Evolutionary conservation across 2,329 filamentous ascomycete species (phyloP).

Genomic region (Coleophoma crateriformis): DNA sequence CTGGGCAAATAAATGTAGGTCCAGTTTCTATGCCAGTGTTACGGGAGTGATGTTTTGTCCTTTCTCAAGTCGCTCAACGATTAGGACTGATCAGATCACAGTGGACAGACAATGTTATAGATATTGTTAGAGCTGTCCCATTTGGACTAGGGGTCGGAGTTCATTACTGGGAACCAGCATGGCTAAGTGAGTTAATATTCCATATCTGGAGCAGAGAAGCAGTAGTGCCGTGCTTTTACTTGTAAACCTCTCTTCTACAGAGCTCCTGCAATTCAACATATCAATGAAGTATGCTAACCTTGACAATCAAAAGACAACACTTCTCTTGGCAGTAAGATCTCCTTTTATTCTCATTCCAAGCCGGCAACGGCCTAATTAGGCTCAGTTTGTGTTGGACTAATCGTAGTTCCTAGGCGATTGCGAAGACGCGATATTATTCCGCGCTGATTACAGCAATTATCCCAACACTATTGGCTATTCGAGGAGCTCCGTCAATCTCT

Average conservation of each 20-base stretch:
- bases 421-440: slow-evolving; percentile 56
- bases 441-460: slow-evolving; percentile 25
- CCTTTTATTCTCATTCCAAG: too few species aligned
- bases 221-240: too few species aligned
- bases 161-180: slow-evolving; percentile 40
- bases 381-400: too few species aligned
- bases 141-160: slow-evolving; percentile 48
- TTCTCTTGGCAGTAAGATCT: not conserved
- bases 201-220: too few species aligned
- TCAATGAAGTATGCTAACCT: too few species aligned
- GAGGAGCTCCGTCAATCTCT: slow-evolving; percentile 23
- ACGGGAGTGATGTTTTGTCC: too few species aligned
- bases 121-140: slow-evolving; percentile 45
- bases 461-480: slow-evolving; percentile 21
- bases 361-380: too few species aligned
- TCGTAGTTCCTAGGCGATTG: slow-evolving; percentile 35
- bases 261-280: too few species aligned
- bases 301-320: not conserved
- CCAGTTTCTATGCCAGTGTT: too few species aligned
- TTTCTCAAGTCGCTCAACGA: too few species aligned
- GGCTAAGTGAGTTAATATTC: not conserved
- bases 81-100: slow-evolving; percentile 12
- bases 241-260: too few species aligned
- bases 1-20: slow-evolving; percentile 42
- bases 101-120: slow-evolving; percentile 55